Conservation (phyloP, 352 stramenopile species). For the Phytophthora colocasiae region DNA sequence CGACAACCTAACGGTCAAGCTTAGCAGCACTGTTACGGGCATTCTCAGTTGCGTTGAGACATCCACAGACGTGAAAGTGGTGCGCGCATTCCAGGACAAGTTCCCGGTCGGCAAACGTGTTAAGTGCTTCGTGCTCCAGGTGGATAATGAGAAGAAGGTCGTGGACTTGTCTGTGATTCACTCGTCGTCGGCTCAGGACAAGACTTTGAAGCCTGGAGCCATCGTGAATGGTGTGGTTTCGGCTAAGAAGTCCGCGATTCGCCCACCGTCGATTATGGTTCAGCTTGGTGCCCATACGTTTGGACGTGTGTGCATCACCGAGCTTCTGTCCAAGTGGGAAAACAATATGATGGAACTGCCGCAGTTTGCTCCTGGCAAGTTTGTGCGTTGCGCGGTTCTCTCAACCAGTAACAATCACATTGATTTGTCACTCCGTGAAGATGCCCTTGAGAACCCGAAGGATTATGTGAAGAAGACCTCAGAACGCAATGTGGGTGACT, state of each 20-base stretch:
- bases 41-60: constrained; percentile 73
- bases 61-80: constrained; percentile 60
- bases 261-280: constrained; percentile 87
- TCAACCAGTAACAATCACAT: constrained; percentile 53
- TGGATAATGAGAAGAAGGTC: constrained; percentile 77
- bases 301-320: constrained; percentile 84
- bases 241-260: constrained; percentile 74
- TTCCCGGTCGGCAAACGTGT: constrained; percentile 86
- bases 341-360: constrained; percentile 74
- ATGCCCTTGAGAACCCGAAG: constrained; percentile 59
- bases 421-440: constrained; percentile 79
- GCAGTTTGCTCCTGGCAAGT: constrained; percentile 67
- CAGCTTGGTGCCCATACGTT: constrained; percentile 78
- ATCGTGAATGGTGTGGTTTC: constrained; percentile 81
- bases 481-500: constrained; percentile 73
- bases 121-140: constrained; percentile 64
- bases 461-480: constrained; percentile 59
- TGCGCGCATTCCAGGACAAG: constrained; percentile 67
- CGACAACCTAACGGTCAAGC: constrained; percentile 63
- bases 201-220: constrained; percentile 50
- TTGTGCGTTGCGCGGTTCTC: constrained; percentile 84
- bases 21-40: constrained; percentile 81
- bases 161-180: constrained; percentile 79
- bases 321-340: constrained; percentile 75
- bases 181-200: constrained; percentile 37